phyloP scores from a whole-genome alignment of 1,284 basidiomycete genomes.

The Mycosarcoma mackinlayi region DNA sequence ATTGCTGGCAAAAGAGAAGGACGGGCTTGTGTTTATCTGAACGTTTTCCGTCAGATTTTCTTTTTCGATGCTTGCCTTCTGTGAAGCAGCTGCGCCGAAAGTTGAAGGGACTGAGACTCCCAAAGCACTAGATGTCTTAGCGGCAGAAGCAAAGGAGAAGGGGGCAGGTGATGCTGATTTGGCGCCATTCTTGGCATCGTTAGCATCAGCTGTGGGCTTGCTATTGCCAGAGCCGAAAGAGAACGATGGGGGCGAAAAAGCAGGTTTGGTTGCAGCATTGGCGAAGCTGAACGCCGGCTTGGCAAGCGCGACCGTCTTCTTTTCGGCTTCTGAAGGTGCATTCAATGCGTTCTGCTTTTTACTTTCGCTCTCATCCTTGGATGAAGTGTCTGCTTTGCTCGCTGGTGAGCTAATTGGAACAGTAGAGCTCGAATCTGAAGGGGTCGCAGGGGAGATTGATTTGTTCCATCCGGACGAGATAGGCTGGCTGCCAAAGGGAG shows the following conservation, averaged over 20 bases:
- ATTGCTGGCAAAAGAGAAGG: slow-evolving; percentile 24
- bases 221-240: slow-evolving; percentile 9
- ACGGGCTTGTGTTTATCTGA: slow-evolving; percentile 6
- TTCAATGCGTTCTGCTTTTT: background rate
- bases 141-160: slow-evolving; percentile 24
- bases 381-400: slow-evolving; percentile 1
- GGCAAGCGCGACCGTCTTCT: background rate
- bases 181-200: slow-evolving; percentile 4
- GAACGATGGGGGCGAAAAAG: slow-evolving; percentile 10
- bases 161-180: slow-evolving; percentile 19
- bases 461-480: slow-evolving; percentile 40
- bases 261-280: slow-evolving; percentile 11
- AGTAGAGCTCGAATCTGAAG: background rate
- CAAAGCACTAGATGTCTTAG: slow-evolving; percentile 1
- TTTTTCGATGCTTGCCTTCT: slow-evolving; percentile 2
- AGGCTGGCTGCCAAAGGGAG: slow-evolving; percentile 28
- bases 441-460: background rate
- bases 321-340: background rate
- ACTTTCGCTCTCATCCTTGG: slow-evolving; percentile 1
- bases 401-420: background rate
- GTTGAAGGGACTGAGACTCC: slow-evolving; percentile 3
- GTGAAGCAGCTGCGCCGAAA: slow-evolving; percentile 1
- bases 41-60: slow-evolving; percentile 4
- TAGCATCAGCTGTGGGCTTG: background rate
- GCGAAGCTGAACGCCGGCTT: slow-evolving; percentile 33